Evolutionary conservation across 2,329 filamentous ascomycete genomes (phyloP), one percentile per base, ranked within the genome.

Genomic region (Tolypocladium capitatum): DNA sequence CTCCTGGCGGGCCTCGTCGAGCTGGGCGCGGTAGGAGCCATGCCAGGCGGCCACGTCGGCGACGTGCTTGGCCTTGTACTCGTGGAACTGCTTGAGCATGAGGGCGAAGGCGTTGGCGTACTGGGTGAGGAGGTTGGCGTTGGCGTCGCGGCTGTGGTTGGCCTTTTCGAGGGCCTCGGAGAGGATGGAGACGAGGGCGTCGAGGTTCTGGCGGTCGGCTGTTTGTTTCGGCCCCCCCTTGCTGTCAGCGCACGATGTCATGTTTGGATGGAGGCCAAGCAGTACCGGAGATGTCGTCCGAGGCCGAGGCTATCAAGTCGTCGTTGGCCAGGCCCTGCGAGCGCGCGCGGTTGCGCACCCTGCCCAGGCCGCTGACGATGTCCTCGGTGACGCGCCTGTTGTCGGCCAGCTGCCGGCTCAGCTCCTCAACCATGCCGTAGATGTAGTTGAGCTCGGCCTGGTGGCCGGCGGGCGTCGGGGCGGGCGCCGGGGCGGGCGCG

Each of bases 361-460:
- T 71, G 28, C 80, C 80, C 38, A 83, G 70, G 36, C 76, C 76
- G n/a, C 69, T 71, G 45, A 83, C 76, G 43, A 84, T 81, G 27
- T 80, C 76, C 53, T 81, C 76, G n/a, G 78, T 75, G 34, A 76
- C 73, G 38, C 73, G 70, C 53, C 76, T 70, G 59, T 81, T 81
- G 46, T 81, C 76, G 13, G 78, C 73, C 30, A 83, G 68, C 58
- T 81, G 76, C 32, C 75, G 73, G 56, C 78, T 81, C 43, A 83
- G 68, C 59, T 81, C 78, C 57, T 84, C 80, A 11, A 84, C 80
- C 75, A 83, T 79, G 53, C 71, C 70, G 59, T 83, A 82, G 58
- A 84, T 81, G 63, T 81, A 79, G 59, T 81, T 81, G 51, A 84
- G 72, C 62, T 84, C 80, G 46, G 79, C 75, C 62, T 83, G 79